Evolutionary conservation across 139 green algal genomes (phyloP).

Genomic region (Chlorella vulgaris): DNA sequence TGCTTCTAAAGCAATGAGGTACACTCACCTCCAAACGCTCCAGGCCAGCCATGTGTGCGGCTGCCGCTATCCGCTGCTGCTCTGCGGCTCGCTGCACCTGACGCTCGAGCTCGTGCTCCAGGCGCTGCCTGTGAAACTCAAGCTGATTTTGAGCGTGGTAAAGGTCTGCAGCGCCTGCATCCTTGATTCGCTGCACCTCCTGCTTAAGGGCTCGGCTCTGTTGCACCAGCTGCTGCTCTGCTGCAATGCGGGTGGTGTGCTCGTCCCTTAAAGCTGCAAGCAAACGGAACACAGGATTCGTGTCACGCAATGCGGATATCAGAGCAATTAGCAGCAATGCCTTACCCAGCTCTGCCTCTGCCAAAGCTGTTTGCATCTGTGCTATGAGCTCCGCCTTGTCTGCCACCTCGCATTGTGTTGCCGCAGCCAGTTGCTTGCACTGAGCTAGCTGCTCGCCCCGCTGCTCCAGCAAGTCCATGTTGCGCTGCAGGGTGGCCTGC

Average conservation of each 20-base stretch:
- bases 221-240: conserved; percentile 2
- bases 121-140: neutral
- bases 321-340: neutral
- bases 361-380: conserved; percentile 41
- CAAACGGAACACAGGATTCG: neutral
- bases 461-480: conserved; percentile 37
- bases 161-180: neutral
- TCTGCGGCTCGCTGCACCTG: neutral
- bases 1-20: too few species aligned
- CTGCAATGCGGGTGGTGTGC: neutral
- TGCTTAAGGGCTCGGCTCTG: neutral
- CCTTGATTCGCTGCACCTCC: neutral
- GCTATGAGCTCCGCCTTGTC: conserved; percentile 5
- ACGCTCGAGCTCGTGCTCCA: neutral
- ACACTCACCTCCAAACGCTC: neutral
- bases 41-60: neutral
- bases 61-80: neutral
- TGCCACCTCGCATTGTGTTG: neutral
- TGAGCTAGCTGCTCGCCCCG: conserved; percentile 39
- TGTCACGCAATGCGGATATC: neutral
- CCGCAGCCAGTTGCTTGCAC: conserved; percentile 8
- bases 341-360: conserved; percentile 37
- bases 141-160: neutral
- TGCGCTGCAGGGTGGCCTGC: conserved; percentile 44
- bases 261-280: conserved; percentile 10